These are phyloP conservation scores for Botryobasidium botryosum DNA, from an alignment of 768 basidiomycete species.

Conservation along the genomic window DNA sequence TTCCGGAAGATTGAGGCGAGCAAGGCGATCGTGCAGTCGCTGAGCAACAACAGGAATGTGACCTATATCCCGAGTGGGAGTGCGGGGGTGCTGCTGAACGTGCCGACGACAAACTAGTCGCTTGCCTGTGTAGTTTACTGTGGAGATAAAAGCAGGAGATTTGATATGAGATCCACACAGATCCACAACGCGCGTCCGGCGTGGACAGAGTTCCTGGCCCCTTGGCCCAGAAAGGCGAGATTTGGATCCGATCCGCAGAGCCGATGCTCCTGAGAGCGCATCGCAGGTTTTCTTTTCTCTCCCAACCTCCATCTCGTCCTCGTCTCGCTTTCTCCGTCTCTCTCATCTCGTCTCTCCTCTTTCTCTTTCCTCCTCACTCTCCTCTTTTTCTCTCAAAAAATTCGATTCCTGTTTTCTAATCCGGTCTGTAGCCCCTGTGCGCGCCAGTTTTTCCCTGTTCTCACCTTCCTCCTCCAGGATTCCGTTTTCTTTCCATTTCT, in stretches of 20 bases:
- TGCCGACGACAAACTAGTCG: too few relatives aligned
- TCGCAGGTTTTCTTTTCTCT: too few relatives aligned
- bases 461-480: too few relatives aligned
- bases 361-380: constrained; percentile 23
- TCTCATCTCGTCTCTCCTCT: constrained; percentile 30
- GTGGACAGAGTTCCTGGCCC: too few relatives aligned
- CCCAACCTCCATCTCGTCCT: too few relatives aligned
- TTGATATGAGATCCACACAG: too few relatives aligned
- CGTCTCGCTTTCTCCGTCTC: constrained; percentile 22
- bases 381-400: constrained; percentile 5
- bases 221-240: too few relatives aligned
- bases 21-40: constrained; percentile 87
- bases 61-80: constrained; percentile 74
- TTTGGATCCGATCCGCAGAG: too few relatives aligned
- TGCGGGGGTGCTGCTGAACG: constrained; percentile 68
- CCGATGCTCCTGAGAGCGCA: too few relatives aligned
- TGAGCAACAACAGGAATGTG: constrained; percentile 65
- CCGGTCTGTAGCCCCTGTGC: not conserved
- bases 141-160: too few relatives aligned
- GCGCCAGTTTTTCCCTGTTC: constrained; percentile 4
- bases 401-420: not conserved
- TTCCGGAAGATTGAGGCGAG: constrained; percentile 94
- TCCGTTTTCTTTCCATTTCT: constrained; percentile 9
- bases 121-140: too few relatives aligned
- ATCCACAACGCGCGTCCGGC: too few relatives aligned